These are phyloP conservation scores for Gonium pectorale DNA, from an alignment of 139 green algal species.

Conservation along the genomic window DNA sequence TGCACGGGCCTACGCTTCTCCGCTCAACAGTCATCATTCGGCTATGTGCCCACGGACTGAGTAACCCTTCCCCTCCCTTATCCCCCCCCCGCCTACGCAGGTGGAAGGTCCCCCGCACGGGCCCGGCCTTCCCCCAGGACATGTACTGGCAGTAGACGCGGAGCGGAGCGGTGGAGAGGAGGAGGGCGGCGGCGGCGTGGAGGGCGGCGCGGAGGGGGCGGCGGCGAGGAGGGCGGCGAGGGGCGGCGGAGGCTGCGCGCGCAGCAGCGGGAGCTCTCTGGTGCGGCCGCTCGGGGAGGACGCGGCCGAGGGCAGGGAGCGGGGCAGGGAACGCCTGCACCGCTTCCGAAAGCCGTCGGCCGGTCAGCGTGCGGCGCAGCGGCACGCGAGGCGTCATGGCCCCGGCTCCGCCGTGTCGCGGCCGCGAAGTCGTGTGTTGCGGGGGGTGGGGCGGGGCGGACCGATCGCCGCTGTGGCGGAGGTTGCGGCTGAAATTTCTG, in stretches of 20 bases:
- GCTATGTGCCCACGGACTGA: too few species aligned
- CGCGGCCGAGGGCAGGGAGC: not conserved
- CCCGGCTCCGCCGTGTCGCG: too few species aligned
- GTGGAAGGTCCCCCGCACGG: constrained; percentile 79
- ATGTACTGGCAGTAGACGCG: constrained; percentile 61
- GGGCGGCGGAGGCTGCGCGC: too few species aligned
- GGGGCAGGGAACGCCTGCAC: not conserved
- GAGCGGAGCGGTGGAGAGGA: not conserved
- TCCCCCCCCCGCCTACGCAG: constrained; percentile 32
- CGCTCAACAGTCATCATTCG: too few species aligned
- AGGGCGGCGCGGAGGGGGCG: not conserved
- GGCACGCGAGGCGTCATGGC: not conserved
- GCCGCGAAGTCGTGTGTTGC: too few species aligned
- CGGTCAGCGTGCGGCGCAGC: not conserved
- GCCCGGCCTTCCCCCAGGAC: constrained; percentile 65
- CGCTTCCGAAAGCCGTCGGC: not conserved
- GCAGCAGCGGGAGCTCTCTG: not conserved
- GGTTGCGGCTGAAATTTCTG: too few species aligned
- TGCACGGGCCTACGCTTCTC: too few species aligned
- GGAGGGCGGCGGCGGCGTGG: not conserved
- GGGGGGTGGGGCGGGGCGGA: too few species aligned
- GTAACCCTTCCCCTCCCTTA: not conserved
- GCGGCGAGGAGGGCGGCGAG: too few species aligned
- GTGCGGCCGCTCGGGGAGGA: not conserved
- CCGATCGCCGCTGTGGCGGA: too few species aligned